Evolutionary conservation across 768 basidiomycete genomes (phyloP).

Genomic region (Daedaleopsis sinensis): DNA sequence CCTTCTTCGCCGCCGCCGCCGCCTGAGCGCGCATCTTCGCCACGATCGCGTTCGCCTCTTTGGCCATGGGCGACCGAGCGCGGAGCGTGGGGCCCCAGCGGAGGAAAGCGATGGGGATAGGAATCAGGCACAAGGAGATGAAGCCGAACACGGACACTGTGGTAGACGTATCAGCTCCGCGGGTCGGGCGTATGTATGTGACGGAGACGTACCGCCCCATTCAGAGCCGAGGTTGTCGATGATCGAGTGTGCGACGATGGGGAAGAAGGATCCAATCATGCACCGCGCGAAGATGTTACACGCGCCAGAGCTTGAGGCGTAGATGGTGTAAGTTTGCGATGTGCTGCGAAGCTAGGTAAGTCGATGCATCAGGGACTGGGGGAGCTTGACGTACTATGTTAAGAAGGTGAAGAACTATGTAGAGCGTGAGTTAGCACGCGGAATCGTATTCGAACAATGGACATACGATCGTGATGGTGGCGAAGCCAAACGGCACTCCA

Average conservation of each 20-base stretch:
- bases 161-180: neutral
- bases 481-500: constrained; percentile 27
- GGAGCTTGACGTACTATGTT: constrained; percentile 19
- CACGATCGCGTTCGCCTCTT: constrained; percentile 18
- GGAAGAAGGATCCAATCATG: constrained; percentile 23
- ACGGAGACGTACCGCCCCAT: constrained; percentile 25
- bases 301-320: constrained; percentile 24
- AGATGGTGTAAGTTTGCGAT: constrained; percentile 22
- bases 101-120: constrained; percentile 28
- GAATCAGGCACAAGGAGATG: constrained; percentile 24
- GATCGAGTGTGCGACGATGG: constrained; percentile 23
- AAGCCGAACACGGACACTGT: constrained; percentile 29
- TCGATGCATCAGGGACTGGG: neutral
- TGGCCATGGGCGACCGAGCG: constrained; percentile 24
- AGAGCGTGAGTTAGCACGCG: neutral
- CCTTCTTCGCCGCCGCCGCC: constrained; percentile 1
- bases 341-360: constrained; percentile 7
- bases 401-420: constrained; percentile 24
- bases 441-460: neutral
- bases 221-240: constrained; percentile 23
- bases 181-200: neutral
- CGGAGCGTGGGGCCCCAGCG: constrained; percentile 27
- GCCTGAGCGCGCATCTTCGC: constrained; percentile 13
- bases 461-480: constrained; percentile 16
- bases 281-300: constrained; percentile 25